Evolutionary conservation across 352 stramenopile genomes (phyloP), one percentile per base, ranked within the genome.

Genomic region (Poterioochromonas sp.): DNA sequence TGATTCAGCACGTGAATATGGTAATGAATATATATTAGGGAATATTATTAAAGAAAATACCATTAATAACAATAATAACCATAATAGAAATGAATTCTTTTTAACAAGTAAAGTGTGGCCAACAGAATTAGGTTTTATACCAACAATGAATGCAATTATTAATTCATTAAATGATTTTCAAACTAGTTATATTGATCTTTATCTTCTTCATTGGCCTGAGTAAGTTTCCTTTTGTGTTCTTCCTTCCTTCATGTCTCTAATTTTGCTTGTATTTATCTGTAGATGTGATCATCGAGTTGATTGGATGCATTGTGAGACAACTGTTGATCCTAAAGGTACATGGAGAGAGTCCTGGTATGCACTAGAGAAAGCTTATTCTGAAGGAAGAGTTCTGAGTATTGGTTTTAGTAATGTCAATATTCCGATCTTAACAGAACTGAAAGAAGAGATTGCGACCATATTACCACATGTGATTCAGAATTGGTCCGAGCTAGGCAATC

Each of bases 281-380:
- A 63, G 53, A 11, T 74, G 65, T 74, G 41, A 58, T 39, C 39
- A 34, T 34, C 1, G 0, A 3, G 53, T 74, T 35, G 37, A 51
- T 3, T 74, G 65, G 65, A 74, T 74, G 65, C 65, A 74, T 74
- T 74, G 65, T 39, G 40, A 74, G 22, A 54, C 39, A 8, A 74
- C 65, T n/a, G 1, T 58, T 35, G 39, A 74, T 1, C 37, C 37
- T n/a, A 22, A 74, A 22, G 40, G 2, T 18, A 74, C 65, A 11
- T 74, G 65, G 65, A 32, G 29, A 54, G 22, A 74, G 29, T 51
- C 65, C 5, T 74, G 40, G 35, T 15, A 35, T 15, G 35, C 39
- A 39, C 18, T 74, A 22, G 65, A 74, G n/a, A 51, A 54, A 40
- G 43, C 43, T 15, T 54, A 58, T 54, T 34, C 39, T 34, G 65